Base-by-base conservation (phyloP, 352 stramenopile species). In the Phytophthora capsici region DNA sequence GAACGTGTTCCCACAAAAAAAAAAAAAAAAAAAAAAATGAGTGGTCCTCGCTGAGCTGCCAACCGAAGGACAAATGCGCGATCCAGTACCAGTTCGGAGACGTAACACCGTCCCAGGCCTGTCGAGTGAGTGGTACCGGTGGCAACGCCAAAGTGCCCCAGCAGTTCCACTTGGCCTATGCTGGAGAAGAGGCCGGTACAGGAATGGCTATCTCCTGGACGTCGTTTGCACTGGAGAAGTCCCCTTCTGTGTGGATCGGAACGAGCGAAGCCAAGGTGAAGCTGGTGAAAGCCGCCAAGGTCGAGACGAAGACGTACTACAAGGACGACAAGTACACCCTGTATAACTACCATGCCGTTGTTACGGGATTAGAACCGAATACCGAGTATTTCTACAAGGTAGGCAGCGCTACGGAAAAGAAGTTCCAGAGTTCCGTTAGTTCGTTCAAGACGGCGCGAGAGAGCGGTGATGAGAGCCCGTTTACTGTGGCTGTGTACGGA, bases 241-340 rank as follows among this genome's bases (percentile, higher is more conserved):
- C 67, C 16, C 71, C 71, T 17, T 52, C 54, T 10, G 67, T 86
- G 36, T 88, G 79, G 79, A 55, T 86, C 22, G 75, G 68, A 6
- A 23, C 14, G 0, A 66, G 9, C 9, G 36, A 69, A 9, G 20
- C 46, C 5, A 52, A 66, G n/a, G 36, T 28, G 17, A 12, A 14
- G 53, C 48, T 25, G 8, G 58, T 74, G 12, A 68, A 65, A 16
- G 23, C 26, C 6, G 63, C 60, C 6, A 57, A 58, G 13, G 60
- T 84, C 14, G 46, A 67, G 28, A 65, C 60, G 10, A 63, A 71
- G 22, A 49, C 63, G 26, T 84, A 88, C 61, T 72, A 64, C 55
- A 73, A 84, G 47, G 62, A 81, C 41, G 49, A 80, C 13, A 47
- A 75, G 25, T 90, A 89, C 57, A 56, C 64, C 23, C 44, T 89